phyloP scores from a whole-genome alignment of 2,329 filamentous ascomycete genomes.

The Dactylellina drechsleri region DNA sequence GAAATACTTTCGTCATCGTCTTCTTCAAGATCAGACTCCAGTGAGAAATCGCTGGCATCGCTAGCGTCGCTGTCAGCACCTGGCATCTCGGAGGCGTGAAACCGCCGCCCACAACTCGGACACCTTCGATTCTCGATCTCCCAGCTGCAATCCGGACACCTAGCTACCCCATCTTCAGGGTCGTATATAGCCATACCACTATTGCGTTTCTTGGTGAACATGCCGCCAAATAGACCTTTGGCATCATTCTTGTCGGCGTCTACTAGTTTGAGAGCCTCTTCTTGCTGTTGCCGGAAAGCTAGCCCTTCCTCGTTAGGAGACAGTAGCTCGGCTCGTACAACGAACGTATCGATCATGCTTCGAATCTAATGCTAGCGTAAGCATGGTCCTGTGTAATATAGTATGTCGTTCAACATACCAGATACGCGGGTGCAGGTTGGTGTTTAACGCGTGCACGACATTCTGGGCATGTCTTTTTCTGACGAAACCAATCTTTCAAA shows the following conservation, averaged over 20 bases:
- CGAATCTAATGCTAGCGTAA: conserved; percentile 54
- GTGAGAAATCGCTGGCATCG: conserved; percentile 44
- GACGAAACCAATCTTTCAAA: conserved; percentile 57
- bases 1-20: conserved; percentile 41
- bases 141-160: conserved; percentile 58
- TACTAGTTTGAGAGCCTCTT: conserved; percentile 55
- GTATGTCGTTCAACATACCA: conserved; percentile 51
- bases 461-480: conserved; percentile 58
- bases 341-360: conserved; percentile 59
- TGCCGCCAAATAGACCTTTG: conserved; percentile 56
- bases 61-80: conserved; percentile 46
- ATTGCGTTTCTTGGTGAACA: conserved; percentile 54
- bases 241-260: conserved; percentile 54
- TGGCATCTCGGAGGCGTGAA: conserved; percentile 47
- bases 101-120: conserved; percentile 50
- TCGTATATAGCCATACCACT: conserved; percentile 53
- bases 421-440: conserved; percentile 58
- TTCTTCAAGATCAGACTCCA: conserved; percentile 40
- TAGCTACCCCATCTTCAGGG: conserved; percentile 55
- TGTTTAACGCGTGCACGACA: conserved; percentile 56
- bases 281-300: conserved; percentile 57
- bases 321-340: conserved; percentile 56
- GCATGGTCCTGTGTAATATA: not conserved
- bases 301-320: conserved; percentile 56
- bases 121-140: conserved; percentile 57